Base-by-base conservation (phyloP, 2,329 filamentous ascomycete species). In the Zelopaecilomyces penicillatus region DNA sequence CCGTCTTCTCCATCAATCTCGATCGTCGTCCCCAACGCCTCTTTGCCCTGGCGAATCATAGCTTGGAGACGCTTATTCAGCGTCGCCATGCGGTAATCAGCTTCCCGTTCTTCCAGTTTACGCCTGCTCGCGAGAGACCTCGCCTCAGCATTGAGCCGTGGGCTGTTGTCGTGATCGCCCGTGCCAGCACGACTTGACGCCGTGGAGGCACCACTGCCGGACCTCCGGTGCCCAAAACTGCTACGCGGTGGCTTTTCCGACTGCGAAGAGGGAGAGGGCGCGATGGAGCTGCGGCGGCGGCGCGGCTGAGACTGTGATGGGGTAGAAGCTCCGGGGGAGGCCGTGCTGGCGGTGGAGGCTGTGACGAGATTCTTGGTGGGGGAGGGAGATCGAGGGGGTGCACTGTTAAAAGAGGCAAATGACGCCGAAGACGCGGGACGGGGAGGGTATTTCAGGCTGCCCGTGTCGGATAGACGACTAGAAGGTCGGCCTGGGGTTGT, bases 41-140 rank as follows among this genome's bases (percentile, higher is more conserved):
- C 85, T 54, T 84, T 84, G 1, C 90, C 93, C 64, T 97, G 84
- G 2, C 82, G 75, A 44, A 98, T 94, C 85, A 98, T 88, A 31
- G 83, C 85, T 58, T 85, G 79, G 39, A 97, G 69, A 54, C 85
- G 80, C 39, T 79, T 74, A 59, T 93, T 94, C 64, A 97, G 81
- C 28, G 83, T 78, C 40, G 80, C 81, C 54, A 97, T 84, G 42
- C 84, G 82, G 37, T 82, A 79, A 54, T 97, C 89, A 6, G 86
- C 78, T 54, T 90, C 83, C 38, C 81, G 74, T 55, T 95, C 88
- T 46, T 86, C 85, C 41, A 79, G 78, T 27, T 81, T 73, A 52
- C 83, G 78, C 57, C 80, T 76, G n/a, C 82, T 81, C 5, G 87
- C 82, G 45, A 90, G 78, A 37, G 78, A 76, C 58, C 83, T 83